phyloP scores from a whole-genome alignment of 495 filamentous ascomycete genomes.

The Staphylotrichum longicolle region DNA sequence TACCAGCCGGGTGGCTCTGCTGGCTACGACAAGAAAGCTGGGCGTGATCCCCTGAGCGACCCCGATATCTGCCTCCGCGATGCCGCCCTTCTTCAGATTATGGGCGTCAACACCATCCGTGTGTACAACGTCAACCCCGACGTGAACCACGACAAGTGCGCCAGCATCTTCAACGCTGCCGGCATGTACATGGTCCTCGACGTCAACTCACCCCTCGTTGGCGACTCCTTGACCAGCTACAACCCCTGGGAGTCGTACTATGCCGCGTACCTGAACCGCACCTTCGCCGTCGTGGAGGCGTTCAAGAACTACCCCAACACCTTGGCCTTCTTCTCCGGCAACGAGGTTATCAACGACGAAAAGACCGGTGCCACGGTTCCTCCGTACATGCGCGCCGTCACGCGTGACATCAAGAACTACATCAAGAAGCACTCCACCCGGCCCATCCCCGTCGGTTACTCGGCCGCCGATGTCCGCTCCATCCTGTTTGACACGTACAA shows the following conservation, averaged over 20 bases:
- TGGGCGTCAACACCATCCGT: slow-evolving; percentile 85
- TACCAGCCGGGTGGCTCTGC: slow-evolving; percentile 89
- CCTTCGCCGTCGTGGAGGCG: slow-evolving; percentile 86
- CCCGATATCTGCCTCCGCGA: slow-evolving; percentile 76
- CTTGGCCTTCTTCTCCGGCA: slow-evolving; percentile 88
- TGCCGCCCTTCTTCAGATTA: slow-evolving; percentile 84
- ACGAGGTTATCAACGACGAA: slow-evolving; percentile 84
- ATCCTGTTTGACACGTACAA: slow-evolving; percentile 75
- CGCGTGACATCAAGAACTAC: slow-evolving; percentile 78
- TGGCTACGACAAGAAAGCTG: slow-evolving; percentile 63
- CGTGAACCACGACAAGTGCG: slow-evolving; percentile 84
- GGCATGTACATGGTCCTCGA: slow-evolving; percentile 68
- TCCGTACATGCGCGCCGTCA: slow-evolving; percentile 74
- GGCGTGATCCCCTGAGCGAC: slow-evolving; percentile 74
- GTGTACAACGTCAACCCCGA: slow-evolving; percentile 87
- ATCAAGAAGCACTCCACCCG: slow-evolving; percentile 52
- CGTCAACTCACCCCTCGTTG: slow-evolving; percentile 85
- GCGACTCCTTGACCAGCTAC: slow-evolving; percentile 69
- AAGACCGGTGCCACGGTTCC: slow-evolving; percentile 55
- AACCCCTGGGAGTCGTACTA: slow-evolving; percentile 73
- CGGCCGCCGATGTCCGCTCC: slow-evolving; percentile 84
- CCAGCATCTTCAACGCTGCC: slow-evolving; percentile 80
- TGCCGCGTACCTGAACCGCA: slow-evolving; percentile 70
- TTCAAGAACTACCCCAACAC: slow-evolving; percentile 93
- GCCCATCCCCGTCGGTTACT: slow-evolving; percentile 53